phyloP scores from a whole-genome alignment of 768 basidiomycete species.

The Dictyophora rubrovolvata region DNA sequence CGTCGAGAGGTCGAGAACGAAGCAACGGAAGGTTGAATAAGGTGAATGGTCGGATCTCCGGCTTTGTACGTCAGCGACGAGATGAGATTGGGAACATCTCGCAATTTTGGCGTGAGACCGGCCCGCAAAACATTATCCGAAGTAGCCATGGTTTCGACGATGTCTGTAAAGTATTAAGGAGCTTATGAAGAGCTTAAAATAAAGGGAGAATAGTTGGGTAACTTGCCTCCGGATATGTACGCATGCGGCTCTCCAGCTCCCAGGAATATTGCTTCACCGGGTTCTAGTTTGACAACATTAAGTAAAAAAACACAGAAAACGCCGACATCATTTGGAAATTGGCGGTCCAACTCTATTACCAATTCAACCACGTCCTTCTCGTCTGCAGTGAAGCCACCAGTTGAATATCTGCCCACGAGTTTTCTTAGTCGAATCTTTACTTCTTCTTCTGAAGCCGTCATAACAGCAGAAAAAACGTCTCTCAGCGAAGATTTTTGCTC shows the following conservation, averaged over 20 bases:
- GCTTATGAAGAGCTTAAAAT: neutral
- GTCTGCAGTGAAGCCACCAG: constrained; percentile 26
- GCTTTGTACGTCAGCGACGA: constrained; percentile 78
- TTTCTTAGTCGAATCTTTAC: constrained; percentile 45
- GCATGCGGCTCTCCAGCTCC: constrained; percentile 97
- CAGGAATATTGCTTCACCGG: constrained; percentile 89
- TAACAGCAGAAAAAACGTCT: constrained; percentile 69
- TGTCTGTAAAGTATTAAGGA: constrained; percentile 43
- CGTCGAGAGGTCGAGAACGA: constrained; percentile 27
- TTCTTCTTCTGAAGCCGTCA: constrained; percentile 55
- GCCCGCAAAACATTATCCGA: constrained; percentile 99
- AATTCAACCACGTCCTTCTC: constrained; percentile 49
- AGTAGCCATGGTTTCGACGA: constrained; percentile 98
- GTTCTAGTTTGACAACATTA: constrained; percentile 69
- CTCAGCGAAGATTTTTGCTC: constrained; percentile 31
- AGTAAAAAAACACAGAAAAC: constrained; percentile 83
- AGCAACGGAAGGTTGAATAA: constrained; percentile 43
- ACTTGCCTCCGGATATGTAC: constrained; percentile 82
- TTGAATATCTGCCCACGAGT: constrained; percentile 47
- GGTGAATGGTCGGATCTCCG: constrained; percentile 55
- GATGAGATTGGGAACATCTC: constrained; percentile 87
- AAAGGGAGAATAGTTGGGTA: neutral
- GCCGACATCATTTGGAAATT: constrained; percentile 92
- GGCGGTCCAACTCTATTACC: constrained; percentile 38
- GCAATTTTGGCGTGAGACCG: constrained; percentile 91